phyloP scores from a whole-genome alignment of 495 filamentous ascomycete species.

The Astrothelium macrocarpum region DNA sequence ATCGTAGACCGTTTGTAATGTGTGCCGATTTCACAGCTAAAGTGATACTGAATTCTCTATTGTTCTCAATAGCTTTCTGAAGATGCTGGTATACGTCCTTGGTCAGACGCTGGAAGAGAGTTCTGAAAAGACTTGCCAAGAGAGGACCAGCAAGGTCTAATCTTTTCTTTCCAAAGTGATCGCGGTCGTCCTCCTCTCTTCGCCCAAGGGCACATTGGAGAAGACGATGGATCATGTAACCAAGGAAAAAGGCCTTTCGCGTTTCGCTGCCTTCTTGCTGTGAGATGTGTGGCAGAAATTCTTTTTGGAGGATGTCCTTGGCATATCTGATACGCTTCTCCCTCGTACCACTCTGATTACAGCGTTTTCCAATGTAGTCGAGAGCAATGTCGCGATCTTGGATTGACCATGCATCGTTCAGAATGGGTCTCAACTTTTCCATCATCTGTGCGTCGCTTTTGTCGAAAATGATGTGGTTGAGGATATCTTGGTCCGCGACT shows the following conservation, averaged over 20 bases:
- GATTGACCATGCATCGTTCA: slow-evolving; percentile 91
- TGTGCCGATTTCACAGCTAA: slow-evolving; percentile 85
- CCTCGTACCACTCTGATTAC: slow-evolving; percentile 62
- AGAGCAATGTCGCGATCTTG: slow-evolving; percentile 93
- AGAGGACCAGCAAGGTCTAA: slow-evolving; percentile 91
- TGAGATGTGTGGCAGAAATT: slow-evolving; percentile 91
- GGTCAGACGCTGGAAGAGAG: slow-evolving; percentile 74
- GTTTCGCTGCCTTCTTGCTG: slow-evolving; percentile 95
- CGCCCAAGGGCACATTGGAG: slow-evolving; percentile 85
- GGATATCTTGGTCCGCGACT: slow-evolving; percentile 94
- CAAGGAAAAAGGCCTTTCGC: slow-evolving; percentile 93
- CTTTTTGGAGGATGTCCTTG: slow-evolving; percentile 89
- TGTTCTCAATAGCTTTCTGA: slow-evolving; percentile 80
- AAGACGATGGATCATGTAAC: slow-evolving; percentile 95
- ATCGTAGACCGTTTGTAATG: slow-evolving; percentile 87
- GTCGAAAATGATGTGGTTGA: slow-evolving; percentile 96
- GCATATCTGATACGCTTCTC: slow-evolving; percentile 87
- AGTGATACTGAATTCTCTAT: slow-evolving; percentile 76
- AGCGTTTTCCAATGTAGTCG: slow-evolving; percentile 91
- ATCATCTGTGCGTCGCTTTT: slow-evolving; percentile 92
- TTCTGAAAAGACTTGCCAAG: slow-evolving; percentile 84
- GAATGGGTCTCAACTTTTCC: slow-evolving; percentile 91
- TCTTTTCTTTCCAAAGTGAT: slow-evolving; percentile 98
- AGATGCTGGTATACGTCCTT: slow-evolving; percentile 83
- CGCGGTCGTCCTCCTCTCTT: slow-evolving; percentile 87